Percentiles rank a stretch among this genome's conserved stretches.
These are phyloP conservation scores for Verbena officinalis DNA, from an alignment of 257 asterid species.

Conservation along the genomic window DNA sequence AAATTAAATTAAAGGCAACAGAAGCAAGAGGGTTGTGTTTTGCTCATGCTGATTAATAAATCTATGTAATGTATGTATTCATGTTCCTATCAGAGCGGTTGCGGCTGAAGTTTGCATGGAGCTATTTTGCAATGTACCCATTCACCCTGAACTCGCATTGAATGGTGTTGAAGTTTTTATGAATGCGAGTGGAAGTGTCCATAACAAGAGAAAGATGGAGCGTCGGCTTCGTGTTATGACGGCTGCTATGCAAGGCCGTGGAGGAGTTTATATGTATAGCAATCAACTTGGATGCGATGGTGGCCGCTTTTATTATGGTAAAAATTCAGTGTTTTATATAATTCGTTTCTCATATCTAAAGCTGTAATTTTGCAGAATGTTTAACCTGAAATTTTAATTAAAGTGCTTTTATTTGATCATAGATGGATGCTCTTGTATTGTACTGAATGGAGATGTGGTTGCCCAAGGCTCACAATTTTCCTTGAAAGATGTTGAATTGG, in stretches of 20 bases:
- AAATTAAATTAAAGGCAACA: too few relatives aligned
- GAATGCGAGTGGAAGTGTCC: slow-evolving; percentile 90
- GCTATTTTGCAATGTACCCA: slow-evolving; percentile 59
- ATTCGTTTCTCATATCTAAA: not conserved
- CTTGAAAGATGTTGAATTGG: slow-evolving; percentile 74
- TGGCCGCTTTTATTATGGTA: slow-evolving; percentile 74
- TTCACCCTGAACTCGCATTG: slow-evolving; percentile 77
- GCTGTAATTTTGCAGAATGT: not conserved
- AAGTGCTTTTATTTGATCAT: slow-evolving; percentile 2
- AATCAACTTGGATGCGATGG: slow-evolving; percentile 89
- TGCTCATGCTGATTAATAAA: too few relatives aligned
- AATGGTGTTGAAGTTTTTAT: slow-evolving; percentile 87
- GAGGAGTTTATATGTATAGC: slow-evolving; percentile 87
- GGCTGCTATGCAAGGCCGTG: slow-evolving; percentile 72
- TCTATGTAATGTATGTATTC: not conserved
- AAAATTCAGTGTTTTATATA: too few relatives aligned
- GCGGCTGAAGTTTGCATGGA: slow-evolving; percentile 87
- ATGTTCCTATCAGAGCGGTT: slow-evolving; percentile 56
- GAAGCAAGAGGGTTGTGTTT: too few relatives aligned
- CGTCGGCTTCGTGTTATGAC: slow-evolving; percentile 63
- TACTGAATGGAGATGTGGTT: slow-evolving; percentile 79
- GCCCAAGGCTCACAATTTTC: slow-evolving; percentile 84
- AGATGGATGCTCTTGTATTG: slow-evolving; percentile 87
- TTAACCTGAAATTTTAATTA: not conserved
- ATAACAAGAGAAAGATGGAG: slow-evolving; percentile 60